Conservation (phyloP, 768 basidiomycete species). For the Amanita thiersii region DNA sequence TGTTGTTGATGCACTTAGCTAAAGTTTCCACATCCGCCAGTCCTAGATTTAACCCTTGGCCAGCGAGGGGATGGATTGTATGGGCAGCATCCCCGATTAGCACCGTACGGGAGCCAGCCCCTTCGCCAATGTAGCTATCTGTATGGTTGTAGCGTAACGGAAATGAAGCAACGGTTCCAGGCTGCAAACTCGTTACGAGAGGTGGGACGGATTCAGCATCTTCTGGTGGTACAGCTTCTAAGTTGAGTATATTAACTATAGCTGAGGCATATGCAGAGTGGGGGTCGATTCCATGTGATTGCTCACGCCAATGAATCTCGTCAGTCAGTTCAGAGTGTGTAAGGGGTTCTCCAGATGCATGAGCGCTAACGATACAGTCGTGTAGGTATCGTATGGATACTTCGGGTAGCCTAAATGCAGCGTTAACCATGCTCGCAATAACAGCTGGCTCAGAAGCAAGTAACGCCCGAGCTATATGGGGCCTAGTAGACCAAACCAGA, state of each 20-base stretch:
- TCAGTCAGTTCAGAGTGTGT: constrained; percentile 40
- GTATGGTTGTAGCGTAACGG: constrained; percentile 85
- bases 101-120: constrained; percentile 58
- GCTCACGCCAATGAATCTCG: constrained; percentile 70
- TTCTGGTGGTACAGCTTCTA: constrained; percentile 49
- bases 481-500: constrained; percentile 90
- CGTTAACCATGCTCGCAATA: constrained; percentile 75
- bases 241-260: constrained; percentile 17
- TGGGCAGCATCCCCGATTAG: constrained; percentile 96
- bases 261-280: constrained; percentile 57
- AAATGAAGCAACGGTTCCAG: constrained; percentile 77
- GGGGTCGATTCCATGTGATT: constrained; percentile 54
- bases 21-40: constrained; percentile 78
- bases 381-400: constrained; percentile 65
- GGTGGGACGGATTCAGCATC: constrained; percentile 68
- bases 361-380: constrained; percentile 47
- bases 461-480: constrained; percentile 65
- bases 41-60: constrained; percentile 95
- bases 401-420: constrained; percentile 80
- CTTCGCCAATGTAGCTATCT: constrained; percentile 77
- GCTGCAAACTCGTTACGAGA: constrained; percentile 60
- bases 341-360: constrained; percentile 34
- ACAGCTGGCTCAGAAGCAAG: constrained; percentile 56
- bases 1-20: constrained; percentile 49
- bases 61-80: constrained; percentile 89